Evolutionary conservation across 305 asterid genomes (phyloP), one percentile per base, ranked within the genome.

Genomic region (Fraxinus greggii): DNA sequence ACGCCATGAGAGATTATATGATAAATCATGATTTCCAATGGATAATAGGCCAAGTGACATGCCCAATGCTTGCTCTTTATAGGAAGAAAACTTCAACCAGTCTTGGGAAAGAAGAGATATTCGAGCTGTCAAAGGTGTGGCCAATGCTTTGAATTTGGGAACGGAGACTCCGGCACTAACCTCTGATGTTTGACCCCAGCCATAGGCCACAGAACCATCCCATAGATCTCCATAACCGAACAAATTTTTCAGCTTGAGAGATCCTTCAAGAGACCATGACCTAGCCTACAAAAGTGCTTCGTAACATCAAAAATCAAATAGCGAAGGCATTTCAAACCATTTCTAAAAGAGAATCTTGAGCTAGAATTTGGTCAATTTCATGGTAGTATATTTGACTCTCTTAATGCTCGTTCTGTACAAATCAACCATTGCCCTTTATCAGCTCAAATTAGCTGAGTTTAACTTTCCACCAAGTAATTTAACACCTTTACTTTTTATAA

Each of bases 1-100:
- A 67, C 97, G 94, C 98, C 98, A 95, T 23, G 94, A 89, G 31
- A 97, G 92, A 86, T 88, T 92, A 91, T 93, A 97, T 26, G 97
- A 87, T 24, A 97, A 83, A 81, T 92, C 95, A 83, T 97, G 98
- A 59, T 90, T 97, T 84, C 88, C 89, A 42, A 90, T 81, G 78
- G 98, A 89, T 29, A 97, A 69, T 28, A 95, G 80, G 76, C 95
- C 93, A 63, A 95, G 93, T 35, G 98, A 95, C 76, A 97, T 89
- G 59, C 99, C 97, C 80, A 95, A 86, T 4, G 90, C 91, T 83
- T 84, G 91, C 89, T 95, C 99, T 84, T 92, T 95, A 82, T 91
- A 95, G n/a, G 99, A 97, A 78, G 99, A 90, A 79, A 90, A 92
- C 86, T 92, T 97, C 91, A 88, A 85, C 99, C 99, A 97, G 89